Evolutionary conservation across 176 grass and related monocot genomes (phyloP), one percentile per base, ranked within the genome.

Genomic region (Oryza glumipatula): DNA sequence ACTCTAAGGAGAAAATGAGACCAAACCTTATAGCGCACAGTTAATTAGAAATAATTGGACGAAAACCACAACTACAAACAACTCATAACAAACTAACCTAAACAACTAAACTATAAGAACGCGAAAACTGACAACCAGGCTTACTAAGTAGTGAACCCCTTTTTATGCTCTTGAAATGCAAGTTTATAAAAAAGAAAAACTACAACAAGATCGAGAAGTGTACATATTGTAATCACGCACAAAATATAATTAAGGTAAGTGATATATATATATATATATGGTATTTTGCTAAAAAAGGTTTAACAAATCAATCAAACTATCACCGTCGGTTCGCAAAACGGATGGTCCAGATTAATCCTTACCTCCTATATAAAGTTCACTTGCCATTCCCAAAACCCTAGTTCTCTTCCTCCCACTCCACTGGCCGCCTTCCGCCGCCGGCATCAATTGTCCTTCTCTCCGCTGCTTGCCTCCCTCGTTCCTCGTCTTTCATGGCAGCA

Each of bases 241-340:
- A 52, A 1, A 8, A 58, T 58, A 4, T 58, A 58, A 58, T 58
- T n/a, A 21, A 58, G 54, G 49, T 52, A 58, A 58, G 54, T n/a
- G 1, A 58, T 58, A 3, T 58, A 0, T 58, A 21, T 58, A 58
- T 58, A 3, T 58, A 0, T 58, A 21, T 58, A 58, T 58, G 52
- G 52, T 0, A 21, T 58, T 58, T 21, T 58, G 17, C 54, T 51
- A 21, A 48, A 49, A 54, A 21, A 9, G n/a, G 54, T n/a, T 58
- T 9, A 0, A 58, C 17, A 21, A 58, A 58, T 58, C 6, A 21
- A n/a, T 58, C 0, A 58, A 58, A 58, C 8, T 21, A 4, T 58
- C 0, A 19, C 1, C 17, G 7, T 21, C 1, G 4, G 2, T n/a
- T 58, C 2, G 7, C 6, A 58, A 58, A 58, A n/a, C 0, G 1